phyloP scores from a whole-genome alignment of 768 basidiomycete species.

The Nidularia pulvinata region DNA sequence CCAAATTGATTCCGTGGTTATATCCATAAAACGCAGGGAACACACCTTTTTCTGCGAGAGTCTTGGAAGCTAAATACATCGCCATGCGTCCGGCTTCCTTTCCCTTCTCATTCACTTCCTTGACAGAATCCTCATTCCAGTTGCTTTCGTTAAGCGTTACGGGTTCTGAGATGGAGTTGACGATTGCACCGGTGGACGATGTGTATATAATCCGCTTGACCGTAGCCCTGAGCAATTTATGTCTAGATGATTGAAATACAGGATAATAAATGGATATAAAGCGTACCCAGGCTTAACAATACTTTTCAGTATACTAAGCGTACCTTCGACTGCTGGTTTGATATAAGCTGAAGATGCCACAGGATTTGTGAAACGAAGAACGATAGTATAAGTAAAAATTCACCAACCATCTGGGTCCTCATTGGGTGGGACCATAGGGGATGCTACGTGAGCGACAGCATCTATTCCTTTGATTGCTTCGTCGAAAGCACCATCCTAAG shows the following conservation, averaged over 20 bases:
- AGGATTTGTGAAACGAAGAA: neutral
- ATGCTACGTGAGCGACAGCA: slow-evolving; percentile 59
- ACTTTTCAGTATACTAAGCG: neutral
- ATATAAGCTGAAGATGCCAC: neutral
- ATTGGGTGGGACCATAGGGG: slow-evolving; percentile 47
- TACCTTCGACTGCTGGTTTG: neutral
- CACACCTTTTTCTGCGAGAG: neutral
- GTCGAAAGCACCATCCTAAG: slow-evolving; percentile 64
- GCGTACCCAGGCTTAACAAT: neutral
- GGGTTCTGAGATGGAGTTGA: neutral
- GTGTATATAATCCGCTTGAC: neutral
- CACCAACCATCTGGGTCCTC: slow-evolving; percentile 30
- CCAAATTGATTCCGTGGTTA: no score
- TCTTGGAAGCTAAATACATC: neutral
- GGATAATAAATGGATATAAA: neutral
- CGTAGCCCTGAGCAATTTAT: neutral
- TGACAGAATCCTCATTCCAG: neutral
- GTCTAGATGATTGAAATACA: neutral
- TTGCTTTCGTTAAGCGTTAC: neutral
- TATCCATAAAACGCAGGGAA: neutral
- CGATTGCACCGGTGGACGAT: neutral
- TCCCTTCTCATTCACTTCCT: neutral
- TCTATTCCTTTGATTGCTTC: slow-evolving; percentile 71
- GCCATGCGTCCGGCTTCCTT: neutral
- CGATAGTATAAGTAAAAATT: neutral